phyloP scores from a whole-genome alignment of 2,329 filamentous ascomycete genomes.

The Calcarisporium arbuscula region DNA sequence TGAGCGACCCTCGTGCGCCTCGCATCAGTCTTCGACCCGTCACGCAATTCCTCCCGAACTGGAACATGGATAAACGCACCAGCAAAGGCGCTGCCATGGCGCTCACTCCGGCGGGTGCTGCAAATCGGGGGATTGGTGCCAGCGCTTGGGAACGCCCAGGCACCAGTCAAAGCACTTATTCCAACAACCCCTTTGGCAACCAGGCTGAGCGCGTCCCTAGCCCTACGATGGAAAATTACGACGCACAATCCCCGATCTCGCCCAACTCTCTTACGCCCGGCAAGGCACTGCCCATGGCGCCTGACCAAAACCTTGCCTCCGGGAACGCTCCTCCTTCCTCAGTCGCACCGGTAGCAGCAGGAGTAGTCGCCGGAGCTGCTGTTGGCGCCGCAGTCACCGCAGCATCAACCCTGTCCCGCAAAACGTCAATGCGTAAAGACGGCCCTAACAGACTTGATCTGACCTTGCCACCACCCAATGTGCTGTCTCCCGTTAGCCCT shows the following conservation, averaged over 20 bases:
- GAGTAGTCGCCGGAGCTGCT: conserved; percentile 28
- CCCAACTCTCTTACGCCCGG: too few relatives aligned
- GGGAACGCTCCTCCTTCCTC: conserved; percentile 31
- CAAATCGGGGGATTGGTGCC: conserved; percentile 8
- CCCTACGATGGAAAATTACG: conserved; percentile 31
- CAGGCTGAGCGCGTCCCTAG: conserved; percentile 45
- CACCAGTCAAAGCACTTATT: conserved; percentile 40
- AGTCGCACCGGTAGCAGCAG: conserved; percentile 15
- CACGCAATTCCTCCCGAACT: conserved; percentile 72
- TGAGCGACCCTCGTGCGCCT: conserved; percentile 52
- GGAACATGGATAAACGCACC: conserved; percentile 39
- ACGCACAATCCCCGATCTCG: conserved; percentile 20
- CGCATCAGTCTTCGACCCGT: conserved; percentile 78
- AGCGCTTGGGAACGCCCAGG: conserved; percentile 43
- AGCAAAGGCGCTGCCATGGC: conserved; percentile 42
- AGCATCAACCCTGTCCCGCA: conserved; percentile 38
- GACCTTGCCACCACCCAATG: conserved; percentile 34
- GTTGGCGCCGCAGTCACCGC: conserved; percentile 31
- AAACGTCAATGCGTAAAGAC: conserved; percentile 50
- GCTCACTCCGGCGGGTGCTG: conserved; percentile 23
- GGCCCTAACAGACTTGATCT: conserved; percentile 47
- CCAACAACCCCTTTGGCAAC: conserved; percentile 66
- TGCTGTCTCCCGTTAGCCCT: conserved; percentile 47
- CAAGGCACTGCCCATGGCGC: too few relatives aligned
- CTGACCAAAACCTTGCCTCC: too few relatives aligned